These are phyloP conservation scores for Tetracentron sinense DNA, from an alignment of 164 flowering plant species.

Conservation along the genomic window DNA sequence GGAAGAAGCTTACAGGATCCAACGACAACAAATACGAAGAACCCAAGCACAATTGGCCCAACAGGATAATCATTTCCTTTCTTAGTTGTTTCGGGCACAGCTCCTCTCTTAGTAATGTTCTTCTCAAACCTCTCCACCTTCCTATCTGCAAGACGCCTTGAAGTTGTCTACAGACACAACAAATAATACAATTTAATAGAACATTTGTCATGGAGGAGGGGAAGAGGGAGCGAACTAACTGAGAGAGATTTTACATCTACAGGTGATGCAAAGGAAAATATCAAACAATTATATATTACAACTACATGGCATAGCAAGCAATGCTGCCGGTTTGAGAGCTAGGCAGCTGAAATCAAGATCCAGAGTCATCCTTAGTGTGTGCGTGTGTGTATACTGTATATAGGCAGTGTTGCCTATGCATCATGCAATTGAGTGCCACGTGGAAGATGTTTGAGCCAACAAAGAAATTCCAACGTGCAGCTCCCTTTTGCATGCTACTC, in stretches of 20 bases:
- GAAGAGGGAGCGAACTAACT: too few species aligned
- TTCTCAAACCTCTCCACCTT: conserved; percentile 44
- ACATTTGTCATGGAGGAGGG: background rate
- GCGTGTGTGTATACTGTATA: too few species aligned
- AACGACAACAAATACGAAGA: conserved; percentile 72
- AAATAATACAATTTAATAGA: background rate
- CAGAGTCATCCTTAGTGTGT: background rate
- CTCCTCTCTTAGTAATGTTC: conserved; percentile 41
- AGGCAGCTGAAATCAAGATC: background rate
- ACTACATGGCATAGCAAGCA: too few species aligned
- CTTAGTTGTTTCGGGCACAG: conserved; percentile 55
- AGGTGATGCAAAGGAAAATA: too few species aligned
- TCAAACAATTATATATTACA: too few species aligned
- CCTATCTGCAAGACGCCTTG: conserved; percentile 51
- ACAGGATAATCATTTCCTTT: conserved; percentile 75
- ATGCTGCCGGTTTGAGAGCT: background rate
- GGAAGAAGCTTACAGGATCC: conserved; percentile 60
- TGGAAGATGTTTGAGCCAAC: too few species aligned
- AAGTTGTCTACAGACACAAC: conserved; percentile 49
- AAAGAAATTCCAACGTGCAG: too few species aligned
- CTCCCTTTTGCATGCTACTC: too few species aligned
- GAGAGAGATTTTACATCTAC: too few species aligned
- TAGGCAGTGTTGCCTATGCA: too few species aligned
- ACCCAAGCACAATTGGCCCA: conserved; percentile 67
- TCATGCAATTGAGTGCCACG: too few species aligned